A percentile compares a stretch with the other conserved stretches of the same genome.
Evolutionary conservation across 1,139 yeast species (phyloP).

Genomic region (Suhomyces bribrorum): DNA sequence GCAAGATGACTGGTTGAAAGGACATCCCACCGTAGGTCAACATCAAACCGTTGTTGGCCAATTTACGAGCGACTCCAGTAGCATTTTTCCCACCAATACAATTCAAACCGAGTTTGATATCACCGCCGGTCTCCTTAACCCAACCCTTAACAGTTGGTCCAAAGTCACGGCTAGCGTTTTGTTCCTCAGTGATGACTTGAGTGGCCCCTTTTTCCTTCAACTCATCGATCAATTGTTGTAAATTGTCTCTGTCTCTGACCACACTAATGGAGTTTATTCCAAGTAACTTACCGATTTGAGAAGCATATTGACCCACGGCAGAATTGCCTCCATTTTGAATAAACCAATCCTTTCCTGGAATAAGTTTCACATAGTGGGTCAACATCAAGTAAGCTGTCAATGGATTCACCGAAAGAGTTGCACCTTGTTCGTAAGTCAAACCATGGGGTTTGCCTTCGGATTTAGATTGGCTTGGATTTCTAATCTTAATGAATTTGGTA

Average conservation of each 20-base stretch:
- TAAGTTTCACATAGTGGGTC: constrained; percentile 62
- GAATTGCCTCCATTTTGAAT: constrained; percentile 97
- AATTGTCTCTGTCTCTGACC: constrained; percentile 79
- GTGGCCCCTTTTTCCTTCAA: constrained; percentile 74
- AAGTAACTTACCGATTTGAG: constrained; percentile 77
- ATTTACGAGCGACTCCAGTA: constrained; percentile 78
- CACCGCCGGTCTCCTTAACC: constrained; percentile 56
- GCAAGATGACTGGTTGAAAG: constrained; percentile 85
- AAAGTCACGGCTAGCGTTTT: constrained; percentile 68
- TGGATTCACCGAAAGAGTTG: constrained; percentile 90
- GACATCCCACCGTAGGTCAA: constrained; percentile 98
- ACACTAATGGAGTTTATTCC: constrained; percentile 86
- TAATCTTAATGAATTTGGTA: constrained; percentile 54
- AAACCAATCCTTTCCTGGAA: constrained; percentile 80
- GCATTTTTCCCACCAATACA: constrained; percentile 92
- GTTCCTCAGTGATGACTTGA: constrained; percentile 85
- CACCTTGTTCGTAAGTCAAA: constrained; percentile 66
- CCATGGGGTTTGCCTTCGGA: constrained; percentile 39
- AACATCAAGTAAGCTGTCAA: constrained; percentile 90
- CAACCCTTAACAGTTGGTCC: constrained; percentile 61
- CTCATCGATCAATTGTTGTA: constrained; percentile 63
- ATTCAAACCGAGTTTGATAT: constrained; percentile 77
- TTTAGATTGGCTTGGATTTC: constrained; percentile 39
- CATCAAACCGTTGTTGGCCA: constrained; percentile 66
- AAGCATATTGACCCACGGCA: constrained; percentile 92